Evolutionary conservation across 2,329 filamentous ascomycete species (phyloP).

Genomic region (Phialocephala subalpina): DNA sequence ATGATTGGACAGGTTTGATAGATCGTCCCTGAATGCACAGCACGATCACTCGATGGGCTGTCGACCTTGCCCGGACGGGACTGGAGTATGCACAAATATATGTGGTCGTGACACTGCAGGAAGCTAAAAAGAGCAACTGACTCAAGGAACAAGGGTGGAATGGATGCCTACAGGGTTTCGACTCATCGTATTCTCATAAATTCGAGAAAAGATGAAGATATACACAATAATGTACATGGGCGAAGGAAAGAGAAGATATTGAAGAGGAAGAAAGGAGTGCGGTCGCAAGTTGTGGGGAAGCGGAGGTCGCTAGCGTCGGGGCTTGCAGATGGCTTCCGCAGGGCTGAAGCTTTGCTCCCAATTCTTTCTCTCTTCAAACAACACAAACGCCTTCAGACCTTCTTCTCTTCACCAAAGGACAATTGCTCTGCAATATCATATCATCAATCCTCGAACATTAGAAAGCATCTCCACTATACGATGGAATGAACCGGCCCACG

Average conservation of each 20-base stretch:
- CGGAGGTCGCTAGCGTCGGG: not conserved
- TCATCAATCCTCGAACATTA: too few relatives aligned
- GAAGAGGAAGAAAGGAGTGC: not conserved
- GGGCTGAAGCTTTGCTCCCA: not conserved
- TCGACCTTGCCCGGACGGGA: not conserved
- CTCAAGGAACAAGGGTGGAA: not conserved
- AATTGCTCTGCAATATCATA: too few relatives aligned
- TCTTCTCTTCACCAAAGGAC: too few relatives aligned
- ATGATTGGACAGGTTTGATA: not conserved
- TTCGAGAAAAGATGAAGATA: not conserved
- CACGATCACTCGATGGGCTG: not conserved
- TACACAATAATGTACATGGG: not conserved
- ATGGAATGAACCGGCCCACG: not conserved
- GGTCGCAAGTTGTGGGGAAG: conserved; percentile 1
- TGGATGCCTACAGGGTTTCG: not conserved
- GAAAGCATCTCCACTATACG: not conserved
- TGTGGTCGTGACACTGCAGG: not conserved
- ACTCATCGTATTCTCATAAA: not conserved
- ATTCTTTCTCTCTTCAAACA: not conserved
- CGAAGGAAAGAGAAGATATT: too few relatives aligned
- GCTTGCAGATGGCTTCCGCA: not conserved
- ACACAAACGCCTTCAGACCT: not conserved
- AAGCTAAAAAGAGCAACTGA: not conserved
- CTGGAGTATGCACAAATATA: not conserved
- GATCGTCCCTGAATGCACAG: not conserved